These are phyloP conservation scores for Penicillium atrosanguineum DNA, from an alignment of 495 filamentous ascomycete species.

Conservation along the genomic window DNA sequence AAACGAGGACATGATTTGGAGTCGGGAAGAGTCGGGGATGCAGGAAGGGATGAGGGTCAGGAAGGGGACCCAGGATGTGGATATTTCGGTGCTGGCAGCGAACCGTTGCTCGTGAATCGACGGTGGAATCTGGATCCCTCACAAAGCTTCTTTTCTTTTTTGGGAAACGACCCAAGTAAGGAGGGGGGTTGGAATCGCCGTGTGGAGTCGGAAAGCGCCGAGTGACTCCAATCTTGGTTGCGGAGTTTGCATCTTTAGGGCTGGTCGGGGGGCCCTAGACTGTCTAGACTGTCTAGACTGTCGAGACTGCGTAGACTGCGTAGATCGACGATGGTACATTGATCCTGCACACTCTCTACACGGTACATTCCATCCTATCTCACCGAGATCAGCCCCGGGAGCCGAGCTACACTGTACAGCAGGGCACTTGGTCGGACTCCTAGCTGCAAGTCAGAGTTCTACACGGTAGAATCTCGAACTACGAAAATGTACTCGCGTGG, in stretches of 20 bases:
- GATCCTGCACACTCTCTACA: too few relatives aligned
- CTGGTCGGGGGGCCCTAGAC: not conserved
- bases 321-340: too few relatives aligned
- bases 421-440: not conserved
- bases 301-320: too few relatives aligned
- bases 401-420: conserved; percentile 14
- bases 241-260: conserved; percentile 10
- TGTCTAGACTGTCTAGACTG: too few relatives aligned
- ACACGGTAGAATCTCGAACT: conserved; percentile 26
- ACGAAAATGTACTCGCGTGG: conserved; percentile 13
- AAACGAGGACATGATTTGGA: conserved; percentile 21
- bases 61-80: conserved; percentile 31
- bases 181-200: not conserved
- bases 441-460: conserved; percentile 4
- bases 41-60: conserved; percentile 25
- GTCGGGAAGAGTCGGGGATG: conserved; percentile 43
- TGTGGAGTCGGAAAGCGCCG: conserved; percentile 20
- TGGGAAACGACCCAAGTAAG: conserved; percentile 27
- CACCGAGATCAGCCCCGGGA: conserved; percentile 1
- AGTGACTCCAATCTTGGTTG: conserved; percentile 5
- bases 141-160: conserved; percentile 35
- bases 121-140: conserved; percentile 30
- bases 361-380: not conserved
- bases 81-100: conserved; percentile 42
- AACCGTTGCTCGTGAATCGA: conserved; percentile 33